phyloP scores from a whole-genome alignment of 257 asterid genomes.

The Oldenlandia corymbosa region DNA sequence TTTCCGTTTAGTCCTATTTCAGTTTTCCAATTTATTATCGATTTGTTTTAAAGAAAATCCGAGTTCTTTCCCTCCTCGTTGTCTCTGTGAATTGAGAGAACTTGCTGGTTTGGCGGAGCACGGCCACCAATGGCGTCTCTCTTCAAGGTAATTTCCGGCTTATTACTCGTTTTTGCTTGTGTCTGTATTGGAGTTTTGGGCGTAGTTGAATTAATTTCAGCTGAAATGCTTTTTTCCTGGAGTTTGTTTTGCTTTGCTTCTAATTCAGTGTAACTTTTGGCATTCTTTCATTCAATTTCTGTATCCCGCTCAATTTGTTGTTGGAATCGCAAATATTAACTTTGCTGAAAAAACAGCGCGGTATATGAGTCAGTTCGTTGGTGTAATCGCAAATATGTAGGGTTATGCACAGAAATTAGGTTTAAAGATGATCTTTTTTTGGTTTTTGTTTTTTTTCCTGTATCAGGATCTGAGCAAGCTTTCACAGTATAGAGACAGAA shows the following conservation, averaged over 20 bases:
- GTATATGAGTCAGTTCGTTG: not conserved
- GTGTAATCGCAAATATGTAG: not conserved
- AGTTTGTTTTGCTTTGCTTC: not conserved
- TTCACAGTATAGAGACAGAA: conserved; percentile 86
- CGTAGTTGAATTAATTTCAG: not conserved
- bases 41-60: too few species aligned
- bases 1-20: too few species aligned
- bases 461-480: conserved; percentile 75
- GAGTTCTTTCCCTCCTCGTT: not conserved
- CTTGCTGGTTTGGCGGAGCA: not conserved
- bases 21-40: too few species aligned
- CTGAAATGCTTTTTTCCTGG: not conserved
- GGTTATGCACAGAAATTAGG: not conserved
- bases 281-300: not conserved
- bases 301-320: too few species aligned
- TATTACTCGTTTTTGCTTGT: not conserved
- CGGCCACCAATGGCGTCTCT: conserved; percentile 28
- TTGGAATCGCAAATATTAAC: not conserved
- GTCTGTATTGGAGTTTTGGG: not conserved
- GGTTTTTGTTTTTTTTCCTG: not conserved
- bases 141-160: conserved; percentile 26
- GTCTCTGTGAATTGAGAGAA: not conserved
- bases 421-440: not conserved
- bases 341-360: not conserved
- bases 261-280: not conserved